Conservation (phyloP, 2,329 filamentous ascomycete species). For the Epichloe uncinata region DNA sequence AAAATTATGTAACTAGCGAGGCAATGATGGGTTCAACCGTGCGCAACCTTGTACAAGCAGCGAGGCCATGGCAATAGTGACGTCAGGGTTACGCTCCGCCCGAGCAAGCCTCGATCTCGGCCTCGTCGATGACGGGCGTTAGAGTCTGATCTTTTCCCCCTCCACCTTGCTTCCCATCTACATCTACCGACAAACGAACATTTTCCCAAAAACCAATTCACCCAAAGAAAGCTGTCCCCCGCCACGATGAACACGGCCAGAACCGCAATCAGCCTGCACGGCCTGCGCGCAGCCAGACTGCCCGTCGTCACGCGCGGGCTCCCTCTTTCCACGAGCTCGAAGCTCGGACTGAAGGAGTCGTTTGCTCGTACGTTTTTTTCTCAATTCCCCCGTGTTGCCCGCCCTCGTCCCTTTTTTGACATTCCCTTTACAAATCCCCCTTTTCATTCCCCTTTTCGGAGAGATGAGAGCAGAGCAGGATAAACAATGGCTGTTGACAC, state of each 20-base stretch:
- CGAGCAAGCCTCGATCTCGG: too few species aligned
- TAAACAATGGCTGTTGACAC: neutral
- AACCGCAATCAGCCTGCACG: slow-evolving; percentile 7
- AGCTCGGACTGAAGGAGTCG: slow-evolving; percentile 24
- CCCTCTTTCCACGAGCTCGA: slow-evolving; percentile 14
- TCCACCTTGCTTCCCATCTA: neutral
- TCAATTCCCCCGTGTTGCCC: too few species aligned
- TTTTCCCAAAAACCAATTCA: neutral
- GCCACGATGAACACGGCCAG: slow-evolving; percentile 2
- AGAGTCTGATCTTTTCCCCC: too few species aligned
- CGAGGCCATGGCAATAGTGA: slow-evolving; percentile 8
- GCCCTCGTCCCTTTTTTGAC: too few species aligned
- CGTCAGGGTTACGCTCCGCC: slow-evolving; percentile 6
- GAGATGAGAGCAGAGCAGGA: too few species aligned
- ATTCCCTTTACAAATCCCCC: too few species aligned
- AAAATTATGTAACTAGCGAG: neutral
- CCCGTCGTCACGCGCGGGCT: slow-evolving; percentile 14
- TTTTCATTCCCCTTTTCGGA: too few species aligned
- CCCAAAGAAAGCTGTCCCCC: neutral
- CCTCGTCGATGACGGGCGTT: neutral
- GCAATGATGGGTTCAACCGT: neutral
- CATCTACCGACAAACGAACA: neutral
- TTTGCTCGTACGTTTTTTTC: slow-evolving; percentile 17
- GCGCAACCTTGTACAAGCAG: neutral
- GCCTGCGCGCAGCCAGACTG: slow-evolving; percentile 12